Conservation (phyloP, 2,329 filamentous ascomycete genomes). For the Thielaviopsis populi region DNA sequence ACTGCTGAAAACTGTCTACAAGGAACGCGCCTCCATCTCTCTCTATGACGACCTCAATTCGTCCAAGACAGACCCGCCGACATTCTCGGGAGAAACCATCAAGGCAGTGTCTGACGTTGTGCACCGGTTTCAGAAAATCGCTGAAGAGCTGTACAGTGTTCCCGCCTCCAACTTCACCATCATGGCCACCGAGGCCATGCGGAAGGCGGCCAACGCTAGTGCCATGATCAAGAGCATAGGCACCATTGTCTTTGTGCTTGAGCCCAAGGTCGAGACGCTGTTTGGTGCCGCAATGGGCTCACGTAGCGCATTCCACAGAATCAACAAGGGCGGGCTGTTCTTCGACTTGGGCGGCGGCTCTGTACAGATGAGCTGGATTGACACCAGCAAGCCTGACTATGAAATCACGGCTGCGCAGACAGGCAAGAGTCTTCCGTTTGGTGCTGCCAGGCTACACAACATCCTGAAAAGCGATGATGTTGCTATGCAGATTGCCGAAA, state of each 20-base stretch:
- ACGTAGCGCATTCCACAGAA: conserved; percentile 52
- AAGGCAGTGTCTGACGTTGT: conserved; percentile 50
- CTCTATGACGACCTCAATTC: conserved; percentile 67
- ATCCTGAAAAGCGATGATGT: conserved; percentile 30
- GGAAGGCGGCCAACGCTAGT: conserved; percentile 58
- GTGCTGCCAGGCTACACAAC: conserved; percentile 41
- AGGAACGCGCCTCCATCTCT: conserved; percentile 65
- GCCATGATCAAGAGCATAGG: conserved; percentile 56
- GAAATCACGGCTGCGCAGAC: conserved; percentile 38
- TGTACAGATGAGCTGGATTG: conserved; percentile 49
- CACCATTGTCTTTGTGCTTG: conserved; percentile 55
- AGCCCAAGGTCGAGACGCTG: conserved; percentile 66
- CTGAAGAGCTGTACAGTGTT: conserved; percentile 49
- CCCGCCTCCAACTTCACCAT: conserved; percentile 50
- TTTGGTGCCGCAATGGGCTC: conserved; percentile 68
- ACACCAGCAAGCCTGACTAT: conserved; percentile 34
- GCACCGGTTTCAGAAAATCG: conserved; percentile 55
- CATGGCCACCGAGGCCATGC: conserved; percentile 79
- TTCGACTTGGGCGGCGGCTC: conserved; percentile 72
- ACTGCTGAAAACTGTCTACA: conserved; percentile 61
- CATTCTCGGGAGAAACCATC: conserved; percentile 44
- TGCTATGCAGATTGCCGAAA: conserved; percentile 31
- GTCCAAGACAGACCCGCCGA: conserved; percentile 23
- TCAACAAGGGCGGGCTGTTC: conserved; percentile 47
- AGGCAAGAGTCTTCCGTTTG: conserved; percentile 45